These are phyloP conservation scores for Diutina siamensis DNA, from an alignment of 1,139 yeast species.

Conservation along the genomic window DNA sequence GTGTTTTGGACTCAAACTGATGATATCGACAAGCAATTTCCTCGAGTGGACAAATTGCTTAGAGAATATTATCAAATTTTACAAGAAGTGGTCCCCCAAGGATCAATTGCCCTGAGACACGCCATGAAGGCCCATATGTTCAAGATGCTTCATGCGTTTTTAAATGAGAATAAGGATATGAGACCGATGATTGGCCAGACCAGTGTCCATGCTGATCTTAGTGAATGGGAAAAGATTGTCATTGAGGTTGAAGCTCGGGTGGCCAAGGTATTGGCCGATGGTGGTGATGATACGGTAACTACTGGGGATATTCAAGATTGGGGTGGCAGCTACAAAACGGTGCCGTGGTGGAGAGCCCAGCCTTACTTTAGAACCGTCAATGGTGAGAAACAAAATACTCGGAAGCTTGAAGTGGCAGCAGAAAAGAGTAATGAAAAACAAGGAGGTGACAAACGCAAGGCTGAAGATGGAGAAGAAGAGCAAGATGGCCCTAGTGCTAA, in stretches of 20 bases:
- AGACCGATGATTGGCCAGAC: conserved; percentile 60
- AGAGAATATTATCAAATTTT: conserved; percentile 87
- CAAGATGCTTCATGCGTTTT: conserved; percentile 69
- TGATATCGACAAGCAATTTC: conserved; percentile 58
- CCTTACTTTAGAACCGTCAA: conserved; percentile 85
- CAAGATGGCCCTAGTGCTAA: not conserved
- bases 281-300: conserved; percentile 38
- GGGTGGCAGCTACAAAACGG: conserved; percentile 72
- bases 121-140: conserved; percentile 93
- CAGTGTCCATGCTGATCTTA: conserved; percentile 34
- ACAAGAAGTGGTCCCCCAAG: conserved; percentile 36
- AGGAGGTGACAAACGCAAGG: not conserved
- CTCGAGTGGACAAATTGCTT: conserved; percentile 72
- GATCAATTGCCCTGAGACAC: conserved; percentile 56
- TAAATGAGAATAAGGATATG: conserved; percentile 63
- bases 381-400: conserved; percentile 43
- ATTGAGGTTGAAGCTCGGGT: conserved; percentile 57
- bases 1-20: conserved; percentile 52
- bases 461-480: not conserved
- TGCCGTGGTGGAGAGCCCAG: conserved; percentile 97
- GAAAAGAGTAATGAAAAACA: not conserved
- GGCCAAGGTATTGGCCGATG: conserved; percentile 37
- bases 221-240: conserved; percentile 63
- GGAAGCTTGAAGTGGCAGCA: conserved; percentile 31
- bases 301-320: conserved; percentile 49